phyloP scores from a whole-genome alignment of 2,329 filamentous ascomycete species.

The Phialophora expanda region DNA sequence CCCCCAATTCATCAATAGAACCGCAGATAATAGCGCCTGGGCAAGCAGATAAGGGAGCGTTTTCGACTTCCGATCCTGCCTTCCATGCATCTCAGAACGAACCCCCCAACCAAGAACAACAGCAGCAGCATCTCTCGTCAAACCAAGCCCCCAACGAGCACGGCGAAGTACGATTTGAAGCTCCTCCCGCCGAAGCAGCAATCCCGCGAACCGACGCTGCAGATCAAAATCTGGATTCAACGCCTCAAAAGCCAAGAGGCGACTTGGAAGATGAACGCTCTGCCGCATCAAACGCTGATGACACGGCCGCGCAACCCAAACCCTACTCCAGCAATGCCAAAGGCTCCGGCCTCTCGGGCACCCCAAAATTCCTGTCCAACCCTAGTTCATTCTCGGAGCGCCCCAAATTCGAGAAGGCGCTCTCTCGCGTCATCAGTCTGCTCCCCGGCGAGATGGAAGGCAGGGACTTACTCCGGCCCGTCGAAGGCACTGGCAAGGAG shows the following conservation, averaged over 20 bases:
- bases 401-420: conserved; percentile 38
- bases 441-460: conserved; percentile 40
- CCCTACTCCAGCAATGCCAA: conserved; percentile 4
- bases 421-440: conserved; percentile 35
- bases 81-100: conserved; percentile 13
- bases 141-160: neutral
- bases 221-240: neutral
- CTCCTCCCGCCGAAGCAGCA: conserved; percentile 8
- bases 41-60: conserved; percentile 6
- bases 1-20: conserved; percentile 15
- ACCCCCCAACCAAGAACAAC: neutral
- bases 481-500: conserved; percentile 48
- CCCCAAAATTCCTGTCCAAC: conserved; percentile 7
- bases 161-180: conserved; percentile 16
- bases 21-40: conserved; percentile 10
- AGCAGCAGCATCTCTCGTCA: neutral
- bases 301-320: conserved; percentile 7
- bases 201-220: neutral
- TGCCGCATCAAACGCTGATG: neutral
- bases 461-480: conserved; percentile 46
- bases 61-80: conserved; percentile 18
- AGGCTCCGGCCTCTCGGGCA: conserved; percentile 12
- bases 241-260: conserved; percentile 10
- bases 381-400: conserved; percentile 33
- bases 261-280: conserved; percentile 17